Conservation (phyloP, 1,284 basidiomycete species). For the Moesziomyces aphidis region DNA sequence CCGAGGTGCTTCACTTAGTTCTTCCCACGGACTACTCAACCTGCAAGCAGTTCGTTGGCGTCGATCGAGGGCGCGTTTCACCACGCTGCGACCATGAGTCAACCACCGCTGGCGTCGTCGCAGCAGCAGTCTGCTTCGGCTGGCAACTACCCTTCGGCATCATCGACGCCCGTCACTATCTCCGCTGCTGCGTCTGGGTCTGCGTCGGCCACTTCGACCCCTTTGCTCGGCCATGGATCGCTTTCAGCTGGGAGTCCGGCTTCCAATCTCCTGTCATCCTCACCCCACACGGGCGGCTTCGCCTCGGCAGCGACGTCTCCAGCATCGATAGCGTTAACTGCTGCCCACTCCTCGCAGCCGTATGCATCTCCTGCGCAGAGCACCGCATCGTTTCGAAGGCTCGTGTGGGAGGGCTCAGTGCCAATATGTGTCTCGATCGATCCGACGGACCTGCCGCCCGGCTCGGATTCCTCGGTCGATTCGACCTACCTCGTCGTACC, state of each 20-base stretch:
- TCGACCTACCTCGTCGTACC: constrained; percentile 54
- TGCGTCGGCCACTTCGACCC: constrained; percentile 17
- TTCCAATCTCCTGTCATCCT: constrained; percentile 14
- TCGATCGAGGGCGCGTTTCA: background rate
- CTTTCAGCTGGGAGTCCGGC: constrained; percentile 13
- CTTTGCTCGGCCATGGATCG: constrained; percentile 17
- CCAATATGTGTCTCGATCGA: constrained; percentile 52
- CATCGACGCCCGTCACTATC: constrained; percentile 6
- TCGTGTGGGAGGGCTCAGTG: constrained; percentile 56
- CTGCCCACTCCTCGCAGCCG: background rate
- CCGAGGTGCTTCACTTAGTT: no score
- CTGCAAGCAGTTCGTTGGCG: background rate
- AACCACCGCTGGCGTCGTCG: constrained; percentile 27
- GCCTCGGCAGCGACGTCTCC: constrained; percentile 11
- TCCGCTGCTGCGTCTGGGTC: constrained; percentile 12
- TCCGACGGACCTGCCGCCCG: constrained; percentile 35
- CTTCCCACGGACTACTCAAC: no score
- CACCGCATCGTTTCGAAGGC: constrained; percentile 30
- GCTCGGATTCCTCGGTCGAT: constrained; percentile 34
- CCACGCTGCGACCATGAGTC: constrained; percentile 13
- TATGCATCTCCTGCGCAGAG: constrained; percentile 4
- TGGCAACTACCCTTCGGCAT: constrained; percentile 30
- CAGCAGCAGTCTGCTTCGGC: constrained; percentile 38
- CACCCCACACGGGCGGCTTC: constrained; percentile 12
- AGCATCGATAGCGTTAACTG: constrained; percentile 13